Conservation (phyloP, 116 monocot genomes). For the Dioscorea cayenensis region DNA sequence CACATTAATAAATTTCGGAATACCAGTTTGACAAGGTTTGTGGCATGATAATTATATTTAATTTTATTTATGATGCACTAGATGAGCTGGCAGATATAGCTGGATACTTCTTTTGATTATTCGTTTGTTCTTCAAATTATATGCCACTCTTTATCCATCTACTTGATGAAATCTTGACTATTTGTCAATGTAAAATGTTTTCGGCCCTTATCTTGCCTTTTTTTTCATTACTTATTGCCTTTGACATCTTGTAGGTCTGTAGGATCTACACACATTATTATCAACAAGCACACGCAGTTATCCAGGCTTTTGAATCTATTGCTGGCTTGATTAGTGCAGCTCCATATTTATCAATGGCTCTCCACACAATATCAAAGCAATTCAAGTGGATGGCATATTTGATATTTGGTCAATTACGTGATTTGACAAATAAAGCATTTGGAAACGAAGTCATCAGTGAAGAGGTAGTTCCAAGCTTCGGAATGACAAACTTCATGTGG, state of each 20-base stretch:
- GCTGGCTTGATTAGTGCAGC: conserved; percentile 20
- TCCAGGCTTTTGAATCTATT: conserved; percentile 25
- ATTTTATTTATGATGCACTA: too few relatives aligned
- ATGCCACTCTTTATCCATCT: too few relatives aligned
- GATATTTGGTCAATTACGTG: conserved; percentile 13
- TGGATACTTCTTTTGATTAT: too few relatives aligned
- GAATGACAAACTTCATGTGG: conserved; percentile 3
- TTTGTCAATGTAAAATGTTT: too few relatives aligned
- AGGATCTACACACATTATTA: conserved; percentile 28
- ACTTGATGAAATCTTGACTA: too few relatives aligned
- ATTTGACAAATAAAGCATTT: neutral
- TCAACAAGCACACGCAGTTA: conserved; percentile 21
- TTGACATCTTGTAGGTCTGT: conserved; percentile 16
- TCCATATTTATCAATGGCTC: conserved; percentile 20
- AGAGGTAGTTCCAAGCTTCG: conserved; percentile 34
- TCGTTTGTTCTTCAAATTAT: too few relatives aligned
- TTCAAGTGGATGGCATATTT: conserved; percentile 15
- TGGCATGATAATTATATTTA: too few relatives aligned
- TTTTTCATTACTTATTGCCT: neutral
- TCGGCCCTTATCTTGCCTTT: too few relatives aligned
- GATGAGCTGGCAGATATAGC: too few relatives aligned
- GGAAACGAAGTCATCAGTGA: conserved; percentile 20
- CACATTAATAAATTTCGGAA: too few relatives aligned
- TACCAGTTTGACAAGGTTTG: too few relatives aligned
- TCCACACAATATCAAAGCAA: conserved; percentile 22